Conservation (phyloP, 1,284 basidiomycete species). For the Limonomyces culmigenus region DNA sequence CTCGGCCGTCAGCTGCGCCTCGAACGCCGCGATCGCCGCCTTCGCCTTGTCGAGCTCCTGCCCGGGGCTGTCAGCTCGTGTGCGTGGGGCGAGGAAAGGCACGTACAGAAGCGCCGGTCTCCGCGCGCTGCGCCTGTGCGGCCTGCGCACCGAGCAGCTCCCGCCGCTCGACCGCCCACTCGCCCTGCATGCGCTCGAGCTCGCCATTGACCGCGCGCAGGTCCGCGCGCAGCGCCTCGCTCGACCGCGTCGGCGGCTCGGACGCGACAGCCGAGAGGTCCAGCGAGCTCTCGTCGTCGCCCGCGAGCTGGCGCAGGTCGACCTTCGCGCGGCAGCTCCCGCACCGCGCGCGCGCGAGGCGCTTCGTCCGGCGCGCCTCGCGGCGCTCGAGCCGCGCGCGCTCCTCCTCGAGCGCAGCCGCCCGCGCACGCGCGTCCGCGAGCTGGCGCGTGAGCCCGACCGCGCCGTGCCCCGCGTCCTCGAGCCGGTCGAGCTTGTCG, state of each 20-base stretch:
- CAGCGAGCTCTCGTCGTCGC: conserved; percentile 27
- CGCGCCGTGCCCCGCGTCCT: conserved; percentile 56
- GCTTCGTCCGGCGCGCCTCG: conserved; percentile 43
- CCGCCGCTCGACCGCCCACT: conserved; percentile 50
- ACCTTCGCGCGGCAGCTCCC: conserved; percentile 48
- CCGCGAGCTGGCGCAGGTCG: conserved; percentile 26
- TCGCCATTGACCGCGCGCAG: conserved; percentile 41
- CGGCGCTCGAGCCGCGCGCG: conserved; percentile 39
- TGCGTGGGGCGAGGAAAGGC: too few relatives aligned
- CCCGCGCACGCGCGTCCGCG: conserved; percentile 44
- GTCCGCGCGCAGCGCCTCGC: conserved; percentile 38
- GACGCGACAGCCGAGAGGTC: conserved; percentile 30
- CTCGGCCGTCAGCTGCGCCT: conserved; percentile 48
- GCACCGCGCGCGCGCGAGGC: conserved; percentile 42
- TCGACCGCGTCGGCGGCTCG: conserved; percentile 45
- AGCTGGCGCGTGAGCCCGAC: conserved; percentile 53
- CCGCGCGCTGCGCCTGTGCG: too few relatives aligned
- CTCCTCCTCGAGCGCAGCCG: conserved; percentile 46
- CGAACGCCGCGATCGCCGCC: conserved; percentile 44
- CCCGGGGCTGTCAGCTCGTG: too few relatives aligned
- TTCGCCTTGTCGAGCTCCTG: conserved; percentile 60
- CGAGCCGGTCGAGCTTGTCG: conserved; percentile 68
- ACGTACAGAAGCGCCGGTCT: too few relatives aligned
- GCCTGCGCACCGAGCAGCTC: conserved; percentile 51
- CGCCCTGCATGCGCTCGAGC: conserved; percentile 40